phyloP scores from a whole-genome alignment of 2,329 filamentous ascomycete genomes.

The Pseudocercospora macadamiae region DNA sequence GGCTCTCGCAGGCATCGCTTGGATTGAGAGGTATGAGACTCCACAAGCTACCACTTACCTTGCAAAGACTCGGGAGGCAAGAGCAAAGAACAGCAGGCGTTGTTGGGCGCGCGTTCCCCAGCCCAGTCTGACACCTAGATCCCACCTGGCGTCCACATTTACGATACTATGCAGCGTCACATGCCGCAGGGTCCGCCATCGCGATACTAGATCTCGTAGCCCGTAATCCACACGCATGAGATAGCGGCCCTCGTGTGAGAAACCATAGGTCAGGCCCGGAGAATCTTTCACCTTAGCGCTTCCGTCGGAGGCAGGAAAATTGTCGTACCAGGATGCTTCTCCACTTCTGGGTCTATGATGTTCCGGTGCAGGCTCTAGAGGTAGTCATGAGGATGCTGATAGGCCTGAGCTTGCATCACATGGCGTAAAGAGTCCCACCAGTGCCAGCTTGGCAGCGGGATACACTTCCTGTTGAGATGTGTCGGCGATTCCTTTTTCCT shows the following conservation, averaged over 20 bases:
- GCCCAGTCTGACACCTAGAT: slow-evolving; percentile 15
- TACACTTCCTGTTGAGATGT: slow-evolving; percentile 8
- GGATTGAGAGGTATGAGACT: background rate
- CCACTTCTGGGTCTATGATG: slow-evolving; percentile 16
- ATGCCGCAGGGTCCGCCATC: slow-evolving; percentile 12
- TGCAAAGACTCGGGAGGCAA: slow-evolving; percentile 12
- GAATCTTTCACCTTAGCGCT: slow-evolving; percentile 18
- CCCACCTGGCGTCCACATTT: slow-evolving; percentile 16
- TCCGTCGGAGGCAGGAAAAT: slow-evolving; percentile 17
- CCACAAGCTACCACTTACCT: slow-evolving; percentile 15
- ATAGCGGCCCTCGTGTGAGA: slow-evolving; percentile 17
- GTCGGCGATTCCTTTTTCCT: slow-evolving; percentile 19
- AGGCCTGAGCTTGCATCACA: background rate
- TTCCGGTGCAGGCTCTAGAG: slow-evolving; percentile 10
- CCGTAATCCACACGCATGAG: slow-evolving; percentile 11
- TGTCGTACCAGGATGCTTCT: slow-evolving; percentile 9
- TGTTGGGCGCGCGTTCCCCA: slow-evolving; percentile 10
- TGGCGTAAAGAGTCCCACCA: slow-evolving; percentile 12
- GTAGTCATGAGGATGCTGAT: slow-evolving; percentile 5
- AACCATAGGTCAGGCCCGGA: slow-evolving; percentile 27
- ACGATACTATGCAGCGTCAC: slow-evolving; percentile 16
- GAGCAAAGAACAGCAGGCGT: slow-evolving; percentile 9
- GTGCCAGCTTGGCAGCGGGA: slow-evolving; percentile 11
- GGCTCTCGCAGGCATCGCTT: background rate
- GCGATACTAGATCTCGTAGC: slow-evolving; percentile 8